A percentile compares a stretch with the other conserved stretches of the same genome.
phyloP scores from a whole-genome alignment of 2,329 filamentous ascomycete species.

The Fusarium subglutinans region DNA sequence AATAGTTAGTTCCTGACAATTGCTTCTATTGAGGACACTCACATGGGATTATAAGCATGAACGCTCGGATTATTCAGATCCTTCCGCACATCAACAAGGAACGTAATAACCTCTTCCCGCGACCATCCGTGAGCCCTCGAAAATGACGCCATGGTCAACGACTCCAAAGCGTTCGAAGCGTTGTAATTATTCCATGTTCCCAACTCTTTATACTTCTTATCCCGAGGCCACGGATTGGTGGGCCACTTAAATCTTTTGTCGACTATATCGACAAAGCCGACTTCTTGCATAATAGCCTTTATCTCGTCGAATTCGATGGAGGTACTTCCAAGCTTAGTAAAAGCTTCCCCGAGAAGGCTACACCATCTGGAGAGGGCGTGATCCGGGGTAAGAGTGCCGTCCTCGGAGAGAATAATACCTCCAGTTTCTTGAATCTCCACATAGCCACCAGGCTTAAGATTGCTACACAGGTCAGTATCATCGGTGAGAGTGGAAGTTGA shows the following conservation, averaged over 20 bases:
- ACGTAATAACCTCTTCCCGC: constrained; percentile 1
- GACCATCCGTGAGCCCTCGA: constrained; percentile 19
- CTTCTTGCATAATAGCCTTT: constrained; percentile 1
- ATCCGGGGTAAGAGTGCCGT: not conserved
- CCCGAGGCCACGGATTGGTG: constrained; percentile 10
- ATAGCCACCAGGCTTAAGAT: not conserved
- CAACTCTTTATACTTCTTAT: constrained; percentile 20
- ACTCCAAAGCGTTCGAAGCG: not conserved
- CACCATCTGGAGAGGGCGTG: constrained; percentile 3
- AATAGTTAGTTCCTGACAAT: rapidly evolving
- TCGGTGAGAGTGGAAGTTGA: rapidly evolving
- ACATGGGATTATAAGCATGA: constrained; percentile 32
- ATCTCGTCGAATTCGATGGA: not conserved
- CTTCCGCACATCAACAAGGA: constrained; percentile 19
- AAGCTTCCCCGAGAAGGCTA: not conserved
- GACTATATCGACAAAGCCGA: not conserved
- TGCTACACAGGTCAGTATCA: not conserved
- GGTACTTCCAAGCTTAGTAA: not conserved
- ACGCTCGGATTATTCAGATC: constrained; percentile 7
- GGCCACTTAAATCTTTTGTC: constrained; percentile 16
- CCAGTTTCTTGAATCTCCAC: constrained; percentile 5
- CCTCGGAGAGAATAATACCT: not conserved
- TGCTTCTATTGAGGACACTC: rapidly evolving
- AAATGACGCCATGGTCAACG: constrained; percentile 11
- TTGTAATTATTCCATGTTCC: constrained; percentile 13